phyloP scores from a whole-genome alignment of 352 stramenopile species.

The Globisporangium spinosum region DNA sequence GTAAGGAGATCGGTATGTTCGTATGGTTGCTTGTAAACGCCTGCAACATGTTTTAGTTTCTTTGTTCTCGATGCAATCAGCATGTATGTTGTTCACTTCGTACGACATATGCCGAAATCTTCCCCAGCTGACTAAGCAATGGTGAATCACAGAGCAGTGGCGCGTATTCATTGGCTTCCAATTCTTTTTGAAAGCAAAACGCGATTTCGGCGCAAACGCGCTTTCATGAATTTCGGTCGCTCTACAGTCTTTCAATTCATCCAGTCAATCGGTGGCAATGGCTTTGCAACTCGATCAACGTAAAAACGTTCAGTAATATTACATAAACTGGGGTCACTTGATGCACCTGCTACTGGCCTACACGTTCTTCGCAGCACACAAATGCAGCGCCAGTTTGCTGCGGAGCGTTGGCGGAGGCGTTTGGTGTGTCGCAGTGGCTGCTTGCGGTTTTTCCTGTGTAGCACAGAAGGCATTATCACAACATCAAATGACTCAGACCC shows the following conservation, averaged over 20 bases:
- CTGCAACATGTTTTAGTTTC: background rate
- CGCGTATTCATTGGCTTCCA: background rate
- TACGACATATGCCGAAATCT: too few species aligned
- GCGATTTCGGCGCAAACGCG: background rate
- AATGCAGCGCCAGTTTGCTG: constrained; percentile 40
- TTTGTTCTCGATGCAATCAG: background rate
- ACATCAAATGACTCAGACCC: background rate
- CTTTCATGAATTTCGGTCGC: background rate
- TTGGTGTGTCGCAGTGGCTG: constrained; percentile 23
- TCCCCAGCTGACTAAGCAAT: background rate
- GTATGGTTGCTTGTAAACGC: background rate
- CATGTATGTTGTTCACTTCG: background rate
- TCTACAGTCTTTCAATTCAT: background rate
- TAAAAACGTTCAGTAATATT: background rate
- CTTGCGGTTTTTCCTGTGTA: background rate
- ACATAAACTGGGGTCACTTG: background rate
- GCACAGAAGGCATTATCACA: background rate
- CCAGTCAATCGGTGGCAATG: background rate
- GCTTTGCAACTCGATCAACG: background rate
- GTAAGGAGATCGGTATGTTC: background rate
- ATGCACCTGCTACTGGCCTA: constrained; percentile 11
- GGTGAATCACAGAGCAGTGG: background rate
- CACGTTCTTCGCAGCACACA: constrained; percentile 35
- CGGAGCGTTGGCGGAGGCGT: constrained; percentile 29
- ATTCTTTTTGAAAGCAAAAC: background rate